Evolutionary conservation across 1,139 yeast species (phyloP).

Genomic region (Lodderomyces elongisporus): DNA sequence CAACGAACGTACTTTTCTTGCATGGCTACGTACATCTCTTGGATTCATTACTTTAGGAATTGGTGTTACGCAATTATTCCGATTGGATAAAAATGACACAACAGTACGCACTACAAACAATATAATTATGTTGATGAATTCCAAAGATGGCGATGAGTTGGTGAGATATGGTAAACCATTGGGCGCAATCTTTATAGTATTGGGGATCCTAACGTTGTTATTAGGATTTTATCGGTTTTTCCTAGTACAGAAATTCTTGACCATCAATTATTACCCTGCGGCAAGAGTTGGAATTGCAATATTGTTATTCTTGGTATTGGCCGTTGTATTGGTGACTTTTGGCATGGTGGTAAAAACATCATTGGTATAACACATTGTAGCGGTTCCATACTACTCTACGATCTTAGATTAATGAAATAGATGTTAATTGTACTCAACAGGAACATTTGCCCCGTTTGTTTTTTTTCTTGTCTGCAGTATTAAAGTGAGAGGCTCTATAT

Average conservation of each 20-base stretch:
- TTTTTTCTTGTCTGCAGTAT: too few relatives aligned
- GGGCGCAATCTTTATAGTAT: slow-evolving; percentile 30
- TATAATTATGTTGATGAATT: slow-evolving; percentile 11
- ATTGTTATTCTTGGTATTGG: slow-evolving; percentile 18
- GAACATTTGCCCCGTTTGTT: too few relatives aligned
- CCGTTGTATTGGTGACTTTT: slow-evolving; percentile 22
- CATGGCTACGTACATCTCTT: slow-evolving; percentile 64
- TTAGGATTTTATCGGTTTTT: slow-evolving; percentile 33
- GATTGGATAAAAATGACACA: slow-evolving; percentile 24
- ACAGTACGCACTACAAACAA: slow-evolving; percentile 13
- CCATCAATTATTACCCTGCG: slow-evolving; percentile 27
- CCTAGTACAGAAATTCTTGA: slow-evolving; percentile 27
- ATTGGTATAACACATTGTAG: not conserved
- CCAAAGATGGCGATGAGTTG: slow-evolving; percentile 10
- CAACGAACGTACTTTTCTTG: slow-evolving; percentile 72
- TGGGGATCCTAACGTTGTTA: slow-evolving; percentile 33
- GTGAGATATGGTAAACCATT: slow-evolving; percentile 30
- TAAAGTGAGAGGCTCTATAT: too few relatives aligned
- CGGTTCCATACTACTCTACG: too few relatives aligned
- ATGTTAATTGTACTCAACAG: too few relatives aligned
- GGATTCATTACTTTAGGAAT: slow-evolving; percentile 40
- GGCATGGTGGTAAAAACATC: slow-evolving; percentile 17
- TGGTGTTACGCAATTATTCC: slow-evolving; percentile 39
- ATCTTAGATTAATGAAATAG: not conserved
- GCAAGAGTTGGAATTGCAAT: slow-evolving; percentile 21